phyloP scores from a whole-genome alignment of 2,329 filamentous ascomycete species.

The Xylariaceae sp. region DNA sequence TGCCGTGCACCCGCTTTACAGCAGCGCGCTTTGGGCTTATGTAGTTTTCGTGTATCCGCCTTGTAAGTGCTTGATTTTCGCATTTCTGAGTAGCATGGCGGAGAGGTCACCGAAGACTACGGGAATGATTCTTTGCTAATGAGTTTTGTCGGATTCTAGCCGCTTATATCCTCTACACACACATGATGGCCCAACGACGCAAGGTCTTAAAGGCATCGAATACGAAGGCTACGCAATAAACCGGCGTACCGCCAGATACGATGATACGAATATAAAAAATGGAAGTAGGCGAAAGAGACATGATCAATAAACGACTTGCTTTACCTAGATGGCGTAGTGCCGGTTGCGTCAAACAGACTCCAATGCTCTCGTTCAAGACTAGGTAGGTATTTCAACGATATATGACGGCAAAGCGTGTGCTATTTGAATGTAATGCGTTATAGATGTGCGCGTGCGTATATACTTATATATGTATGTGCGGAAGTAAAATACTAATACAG shows the following conservation, averaged over 20 bases:
- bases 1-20: constrained; percentile 49
- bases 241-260: not conserved
- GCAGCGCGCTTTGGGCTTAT: constrained; percentile 68
- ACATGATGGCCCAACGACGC: constrained; percentile 88
- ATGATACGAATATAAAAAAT: not conserved
- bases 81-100: not conserved
- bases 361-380: constrained; percentile 10
- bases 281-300: constrained; percentile 4
- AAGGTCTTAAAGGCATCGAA: constrained; percentile 68
- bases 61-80: constrained; percentile 48
- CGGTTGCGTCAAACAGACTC: not conserved
- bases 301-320: constrained; percentile 1
- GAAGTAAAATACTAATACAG: constrained; percentile 9
- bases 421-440: constrained; percentile 3
- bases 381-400: constrained; percentile 8
- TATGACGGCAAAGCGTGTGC: not conserved
- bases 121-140: constrained; percentile 5
- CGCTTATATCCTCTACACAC: constrained; percentile 80
- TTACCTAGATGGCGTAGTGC: too few species aligned
- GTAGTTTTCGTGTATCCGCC: constrained; percentile 76
- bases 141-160: constrained; percentile 39
- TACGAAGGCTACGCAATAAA: constrained; percentile 41
- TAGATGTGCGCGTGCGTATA: too few species aligned
- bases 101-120: not conserved
- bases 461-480: constrained; percentile 7